Base-by-base conservation (phyloP, 1,139 yeast genomes). In the Saccharomyces hybrid region DNA sequence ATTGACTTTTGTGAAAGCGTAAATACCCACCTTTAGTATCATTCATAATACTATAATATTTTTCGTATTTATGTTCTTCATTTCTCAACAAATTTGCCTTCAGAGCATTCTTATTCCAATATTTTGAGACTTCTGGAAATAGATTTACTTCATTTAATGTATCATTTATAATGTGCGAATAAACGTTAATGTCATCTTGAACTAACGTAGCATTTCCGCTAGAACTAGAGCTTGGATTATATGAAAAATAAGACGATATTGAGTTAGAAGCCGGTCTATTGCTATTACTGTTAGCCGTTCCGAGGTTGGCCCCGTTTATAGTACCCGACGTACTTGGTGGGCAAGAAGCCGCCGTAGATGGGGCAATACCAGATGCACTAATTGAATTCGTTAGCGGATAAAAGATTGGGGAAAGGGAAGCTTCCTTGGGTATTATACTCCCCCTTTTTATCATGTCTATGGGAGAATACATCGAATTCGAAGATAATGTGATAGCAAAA, bases 11-110 rank as follows among this genome's bases (percentile, higher is more conserved):
- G 11, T 55, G 58, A 5, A 67, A 48, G 28, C 59, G 58, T 27
- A 68, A 44, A 55, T 68, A 68, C 1, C 70, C 71, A 26, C 71
- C 71, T 52, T 66, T 67, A 5, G 59, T 53, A 25, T 64, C 71
- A 25, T 56, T 60, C n/a, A 66, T 46, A 13, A 64, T 58, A 1
- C 65, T 53, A 32, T 59, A 57, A 48, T 57, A 64, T 47, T 65
- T 68, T 27, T 56, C 53, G 49, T 59, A 61, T 51, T 56, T 61
- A 42, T 57, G 57, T 7, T 50, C 51, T 14, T 34, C 42, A 5
- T 16, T 34, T 34, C 42, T 9, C 20, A 34, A 34, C 42, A 34
- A 14, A 34, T 34, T 23, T 4, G 14, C 11, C 14, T 34, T 34
- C 42, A 34, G 9, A 23, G 42, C 7, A 14, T 42, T 49, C 3